Evolutionary conservation across 257 asterid genomes (phyloP).

Genomic region (Salvia hispanica): DNA sequence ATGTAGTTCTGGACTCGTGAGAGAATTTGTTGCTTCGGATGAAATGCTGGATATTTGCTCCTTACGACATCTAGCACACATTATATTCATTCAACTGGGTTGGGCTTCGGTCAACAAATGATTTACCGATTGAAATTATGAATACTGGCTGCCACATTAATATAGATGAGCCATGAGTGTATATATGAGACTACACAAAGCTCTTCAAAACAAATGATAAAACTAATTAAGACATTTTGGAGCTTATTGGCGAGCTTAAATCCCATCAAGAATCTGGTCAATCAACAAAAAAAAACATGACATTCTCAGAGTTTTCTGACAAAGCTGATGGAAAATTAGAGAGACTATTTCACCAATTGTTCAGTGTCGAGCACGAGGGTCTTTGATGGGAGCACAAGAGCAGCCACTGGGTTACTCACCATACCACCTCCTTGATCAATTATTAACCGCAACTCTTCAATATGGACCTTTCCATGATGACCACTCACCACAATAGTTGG

Average conservation of each 20-base stretch:
- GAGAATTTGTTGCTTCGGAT: not conserved
- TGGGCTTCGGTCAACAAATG: too few species aligned
- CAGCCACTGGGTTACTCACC: constrained; percentile 69
- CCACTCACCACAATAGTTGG: constrained; percentile 74
- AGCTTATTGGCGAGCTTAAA: not conserved
- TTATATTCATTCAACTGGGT: too few species aligned
- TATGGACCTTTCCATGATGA: constrained; percentile 74
- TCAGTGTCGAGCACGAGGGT: constrained; percentile 76
- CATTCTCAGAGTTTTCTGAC: not conserved
- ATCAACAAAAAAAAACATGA: not conserved
- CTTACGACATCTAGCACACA: too few species aligned
- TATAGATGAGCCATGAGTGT: too few species aligned
- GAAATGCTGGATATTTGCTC: too few species aligned
- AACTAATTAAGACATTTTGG: not conserved
- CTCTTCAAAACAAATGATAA: not conserved
- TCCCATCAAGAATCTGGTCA: not conserved
- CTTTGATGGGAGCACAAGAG: constrained; percentile 71
- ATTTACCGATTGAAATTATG: too few species aligned
- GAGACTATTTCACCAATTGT: constrained; percentile 5
- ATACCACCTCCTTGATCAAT: constrained; percentile 85
- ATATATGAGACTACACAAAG: not conserved
- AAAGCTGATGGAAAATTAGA: not conserved
- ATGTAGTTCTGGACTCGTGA: not conserved
- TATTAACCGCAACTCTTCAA: constrained; percentile 68
- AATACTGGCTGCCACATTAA: too few species aligned